These are phyloP conservation scores for Antitrichia curtipendula DNA, from an alignment of 225 moss, liverwort and hornwort genomes.

Conservation along the genomic window DNA sequence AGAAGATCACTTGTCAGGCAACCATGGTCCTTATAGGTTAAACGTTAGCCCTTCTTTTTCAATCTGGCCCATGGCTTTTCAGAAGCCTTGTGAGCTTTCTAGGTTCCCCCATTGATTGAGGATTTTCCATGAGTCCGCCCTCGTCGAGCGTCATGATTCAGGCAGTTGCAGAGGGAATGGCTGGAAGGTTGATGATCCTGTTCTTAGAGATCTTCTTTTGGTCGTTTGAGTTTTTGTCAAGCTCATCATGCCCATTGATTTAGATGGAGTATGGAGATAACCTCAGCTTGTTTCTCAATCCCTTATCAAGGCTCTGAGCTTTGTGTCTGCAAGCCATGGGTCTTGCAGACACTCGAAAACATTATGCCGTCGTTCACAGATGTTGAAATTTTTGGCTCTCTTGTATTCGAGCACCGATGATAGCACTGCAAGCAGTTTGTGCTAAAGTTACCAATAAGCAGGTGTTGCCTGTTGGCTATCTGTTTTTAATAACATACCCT, in stretches of 20 bases:
- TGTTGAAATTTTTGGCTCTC: not conserved
- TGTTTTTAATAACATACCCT: not conserved
- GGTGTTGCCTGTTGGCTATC: not conserved
- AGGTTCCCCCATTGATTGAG: not conserved
- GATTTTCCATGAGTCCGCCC: not conserved
- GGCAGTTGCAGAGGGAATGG: not conserved
- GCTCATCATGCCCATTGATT: not conserved
- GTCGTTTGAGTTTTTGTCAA: not conserved
- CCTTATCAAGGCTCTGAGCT: not conserved
- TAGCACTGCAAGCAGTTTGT: not conserved
- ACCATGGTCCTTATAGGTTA: conserved; percentile 12
- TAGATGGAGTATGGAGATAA: not conserved
- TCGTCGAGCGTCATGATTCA: not conserved
- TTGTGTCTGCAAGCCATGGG: not conserved
- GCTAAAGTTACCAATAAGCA: not conserved
- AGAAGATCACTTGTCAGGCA: conserved; percentile 19
- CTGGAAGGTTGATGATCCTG: not conserved
- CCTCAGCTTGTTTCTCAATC: not conserved
- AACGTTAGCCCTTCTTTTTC: not conserved
- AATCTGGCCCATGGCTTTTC: conserved; percentile 3
- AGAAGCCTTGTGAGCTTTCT: conserved; percentile 8
- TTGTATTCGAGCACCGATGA: not conserved
- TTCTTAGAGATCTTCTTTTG: not conserved
- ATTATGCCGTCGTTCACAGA: not conserved
- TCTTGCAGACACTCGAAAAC: not conserved